Percentiles rank a stretch among this genome's conserved stretches.
These are phyloP conservation scores for Cenchrus americanus DNA, from an alignment of 176 grass and related monocot species.

Conservation along the genomic window DNA sequence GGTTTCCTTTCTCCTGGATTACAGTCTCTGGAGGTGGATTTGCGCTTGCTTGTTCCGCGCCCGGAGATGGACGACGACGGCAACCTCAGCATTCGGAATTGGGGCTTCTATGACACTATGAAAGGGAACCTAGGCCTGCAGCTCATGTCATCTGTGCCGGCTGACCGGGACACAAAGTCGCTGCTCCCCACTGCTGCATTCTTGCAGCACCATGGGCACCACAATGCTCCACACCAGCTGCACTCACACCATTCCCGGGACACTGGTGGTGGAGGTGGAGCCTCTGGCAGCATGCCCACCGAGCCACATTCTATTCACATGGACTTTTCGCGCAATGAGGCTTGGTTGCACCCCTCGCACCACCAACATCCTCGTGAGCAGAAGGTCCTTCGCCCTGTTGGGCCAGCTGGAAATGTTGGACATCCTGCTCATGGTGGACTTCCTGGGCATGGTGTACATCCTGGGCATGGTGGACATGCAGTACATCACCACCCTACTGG, in stretches of 20 bases:
- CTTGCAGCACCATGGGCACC: conserved; percentile 52
- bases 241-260: conserved; percentile 45
- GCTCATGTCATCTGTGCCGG: conserved; percentile 69
- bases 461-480: conserved; percentile 12
- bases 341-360: conserved; percentile 52
- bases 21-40: conserved; percentile 41
- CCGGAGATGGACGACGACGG: conserved; percentile 77
- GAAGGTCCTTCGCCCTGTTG: conserved; percentile 52
- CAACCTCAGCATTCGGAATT: conserved; percentile 71
- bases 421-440: conserved; percentile 18
- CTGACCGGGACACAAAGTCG: conserved; percentile 66
- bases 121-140: conserved; percentile 80
- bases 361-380: conserved; percentile 40
- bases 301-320: conserved; percentile 50
- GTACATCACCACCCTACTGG: conserved; percentile 55
- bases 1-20: not conserved
- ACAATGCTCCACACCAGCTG: conserved; percentile 27
- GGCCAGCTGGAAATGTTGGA: conserved; percentile 30
- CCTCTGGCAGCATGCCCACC: conserved; percentile 33
- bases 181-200: conserved; percentile 47
- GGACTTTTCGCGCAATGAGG: conserved; percentile 57
- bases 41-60: not conserved
- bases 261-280: not conserved
- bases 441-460: conserved; percentile 24
- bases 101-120: conserved; percentile 77